Evolutionary conservation across 225 moss, liverwort and hornwort species (phyloP), one percentile per base, ranked within the genome.

Genomic region (Neckera pumila): DNA sequence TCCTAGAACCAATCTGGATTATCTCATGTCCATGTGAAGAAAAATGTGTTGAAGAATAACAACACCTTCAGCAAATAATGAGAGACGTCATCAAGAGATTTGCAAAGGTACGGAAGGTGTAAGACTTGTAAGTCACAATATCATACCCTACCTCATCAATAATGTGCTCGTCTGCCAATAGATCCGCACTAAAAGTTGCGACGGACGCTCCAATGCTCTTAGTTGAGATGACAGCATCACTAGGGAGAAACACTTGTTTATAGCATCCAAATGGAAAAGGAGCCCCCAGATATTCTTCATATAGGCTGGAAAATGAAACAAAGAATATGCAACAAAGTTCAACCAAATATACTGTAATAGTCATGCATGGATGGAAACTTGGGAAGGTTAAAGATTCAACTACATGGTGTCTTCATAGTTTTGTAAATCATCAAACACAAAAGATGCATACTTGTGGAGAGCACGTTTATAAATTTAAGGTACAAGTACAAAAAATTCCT

Each of bases 261-360:
- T 97, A 99, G 84, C 93, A 97, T 80, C 92, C 97, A 94, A 96
- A 97, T 63, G 97, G 98, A 89, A 98, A 98, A 84, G 95, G 92
- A 83, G 97, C 96, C 82, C 98, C 98, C 66, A 98, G 92, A 90
- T 98, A 97, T 87, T 98, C 98, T 92, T 98, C 96, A 86, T 95
- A 98, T 54, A 94, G 88, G 88, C 98, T 98, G 91, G 90, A 87
- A 94, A 87, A 84, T 79, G 61, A 49, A 81, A 92, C 42, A 63
- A 89, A 63, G 42, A 78, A 71, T 51, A 70, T 27, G 49, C 40
- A 72, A 54, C 53, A 74, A 60, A 87, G 34, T 82, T 90, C 85
- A 92, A 81, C 43, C 53, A 82, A 14, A 33, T 56, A 70, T 49
- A 84, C 25, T 56, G n/a, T n/a, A 78, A 84, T 19, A 54, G 51